Conservation (phyloP, 1,139 yeast genomes). For the Debaryomyces singareniensis region DNA sequence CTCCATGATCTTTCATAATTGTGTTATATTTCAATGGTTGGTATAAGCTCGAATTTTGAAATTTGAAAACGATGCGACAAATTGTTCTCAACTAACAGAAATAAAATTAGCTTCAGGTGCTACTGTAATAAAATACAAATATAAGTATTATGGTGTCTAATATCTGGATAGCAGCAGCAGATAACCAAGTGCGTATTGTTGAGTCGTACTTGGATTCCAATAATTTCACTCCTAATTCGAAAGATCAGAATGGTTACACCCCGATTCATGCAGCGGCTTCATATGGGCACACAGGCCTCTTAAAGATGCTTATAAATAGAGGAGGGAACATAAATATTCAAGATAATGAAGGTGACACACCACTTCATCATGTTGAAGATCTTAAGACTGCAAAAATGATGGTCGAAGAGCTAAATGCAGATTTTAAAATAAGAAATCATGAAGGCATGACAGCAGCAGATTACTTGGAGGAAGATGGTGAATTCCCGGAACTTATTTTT, state of each 20-base stretch:
- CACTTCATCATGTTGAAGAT: conserved; percentile 85
- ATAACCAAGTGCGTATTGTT: conserved; percentile 60
- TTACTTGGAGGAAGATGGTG: conserved; percentile 77
- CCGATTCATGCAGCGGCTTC: conserved; percentile 97
- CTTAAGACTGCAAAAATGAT: conserved; percentile 55
- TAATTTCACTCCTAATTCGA: conserved; percentile 55
- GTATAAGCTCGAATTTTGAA: too few relatives aligned
- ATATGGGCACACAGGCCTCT: conserved; percentile 71
- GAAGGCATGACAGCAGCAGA: conserved; percentile 71
- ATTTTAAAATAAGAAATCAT: conserved; percentile 52
- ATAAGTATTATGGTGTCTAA: conserved; percentile 43
- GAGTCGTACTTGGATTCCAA: conserved; percentile 48
- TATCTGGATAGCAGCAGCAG: conserved; percentile 95
- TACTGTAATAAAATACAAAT: too few relatives aligned
- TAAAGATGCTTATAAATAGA: conserved; percentile 47
- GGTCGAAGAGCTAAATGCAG: conserved; percentile 63
- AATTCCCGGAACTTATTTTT: conserved; percentile 68
- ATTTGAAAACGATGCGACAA: too few relatives aligned
- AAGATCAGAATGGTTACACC: conserved; percentile 91
- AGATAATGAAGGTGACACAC: conserved; percentile 92
- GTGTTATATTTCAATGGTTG: too few relatives aligned
- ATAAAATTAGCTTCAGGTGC: too few relatives aligned
- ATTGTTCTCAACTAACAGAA: too few relatives aligned
- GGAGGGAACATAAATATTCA: conserved; percentile 80
- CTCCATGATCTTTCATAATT: too few relatives aligned